Conservation (phyloP, 177 flowering plant species). For the Vitis hybrid region DNA sequence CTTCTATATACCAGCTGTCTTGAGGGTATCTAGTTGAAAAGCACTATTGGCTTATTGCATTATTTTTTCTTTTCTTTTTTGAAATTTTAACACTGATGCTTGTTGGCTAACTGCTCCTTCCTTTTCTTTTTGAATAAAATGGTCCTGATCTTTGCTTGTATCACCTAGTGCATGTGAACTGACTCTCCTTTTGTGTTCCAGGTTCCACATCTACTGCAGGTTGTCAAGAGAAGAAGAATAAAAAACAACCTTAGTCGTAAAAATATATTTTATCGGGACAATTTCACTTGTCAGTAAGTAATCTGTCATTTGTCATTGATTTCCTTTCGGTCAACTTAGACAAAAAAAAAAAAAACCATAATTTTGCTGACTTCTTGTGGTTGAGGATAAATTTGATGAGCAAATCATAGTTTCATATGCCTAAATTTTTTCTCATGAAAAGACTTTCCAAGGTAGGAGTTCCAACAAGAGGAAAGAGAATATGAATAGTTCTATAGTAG, state of each 20-base stretch:
- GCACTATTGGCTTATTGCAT: constrained; percentile 6
- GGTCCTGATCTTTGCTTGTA: not conserved
- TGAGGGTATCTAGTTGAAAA: constrained; percentile 59
- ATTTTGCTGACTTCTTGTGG: too few species aligned
- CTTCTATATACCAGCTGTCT: constrained; percentile 89
- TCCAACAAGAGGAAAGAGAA: too few species aligned
- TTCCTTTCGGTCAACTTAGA: not conserved
- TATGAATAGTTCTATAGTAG: too few species aligned
- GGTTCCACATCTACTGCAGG: constrained; percentile 84
- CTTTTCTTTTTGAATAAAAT: not conserved
- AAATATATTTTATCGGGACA: constrained; percentile 62
- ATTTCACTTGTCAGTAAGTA: constrained; percentile 80
- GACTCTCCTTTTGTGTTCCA: constrained; percentile 27
- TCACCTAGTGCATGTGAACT: constrained; percentile 4
- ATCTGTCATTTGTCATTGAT: not conserved
- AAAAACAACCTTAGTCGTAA: constrained; percentile 61
- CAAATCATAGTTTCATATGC: too few species aligned
- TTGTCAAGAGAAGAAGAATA: constrained; percentile 66
- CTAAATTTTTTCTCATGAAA: too few species aligned
- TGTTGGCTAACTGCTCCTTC: not conserved
- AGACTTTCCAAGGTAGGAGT: too few species aligned
- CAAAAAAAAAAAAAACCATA: too few species aligned
- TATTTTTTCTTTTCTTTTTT: constrained; percentile 6
- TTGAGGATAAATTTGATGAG: too few species aligned
- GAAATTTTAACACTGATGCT: not conserved